Base-by-base conservation (phyloP, 2,329 filamentous ascomycete species). In the Pseudopithomyces chartarum region DNA sequence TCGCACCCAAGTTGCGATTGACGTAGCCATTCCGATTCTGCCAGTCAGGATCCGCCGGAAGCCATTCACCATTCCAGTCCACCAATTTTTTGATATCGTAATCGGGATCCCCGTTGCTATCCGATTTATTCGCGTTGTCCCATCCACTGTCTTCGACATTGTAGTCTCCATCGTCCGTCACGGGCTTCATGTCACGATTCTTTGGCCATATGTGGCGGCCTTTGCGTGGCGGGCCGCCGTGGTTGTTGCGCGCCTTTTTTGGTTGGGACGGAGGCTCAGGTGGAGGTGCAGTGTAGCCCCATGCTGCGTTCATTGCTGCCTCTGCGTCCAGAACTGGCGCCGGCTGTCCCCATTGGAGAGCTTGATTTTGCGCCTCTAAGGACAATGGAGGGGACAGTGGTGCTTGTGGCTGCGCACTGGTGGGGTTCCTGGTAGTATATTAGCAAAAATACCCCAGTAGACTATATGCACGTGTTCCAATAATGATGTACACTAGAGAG, bases 11-110 rank as follows among this genome's bases (percentile, higher is more conserved):
- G 63, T 71, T 68, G n/a, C 63, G 72, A 56, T 67, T 55, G 1
- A 52, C 54, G 42, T 64, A 74, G 10, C 60, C 52, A 33, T 64
- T 67, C n/a, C 78, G 74, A 10, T 59, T 65, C 23, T 78, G 73
- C 82, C 82, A 84, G 22, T 81, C 75, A 17, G 79, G 69, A 2
- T 80, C 80, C 20, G 81, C 72, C 2, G 81, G 80, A 23, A 78
- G 67, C 70, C 76, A 78, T 7, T 78, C 69, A 12, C 80, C 80
- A 49, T 79, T 73, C 77, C 78, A 84, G 54, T 80, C 80, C 4
- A 69, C 56, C 2, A 80, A 63, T 54, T 75, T 70, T 54, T 69
- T 70, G 46, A 74, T 61, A 26, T 76, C 73, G 44, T 75, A 73
- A 12, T 70, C 42, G 0, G 67, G 68, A 39, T 76, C 71, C 6